These are phyloP conservation scores for Pestalotiopsis sp. DNA, from an alignment of 2,329 filamentous ascomycete species.

Conservation along the genomic window DNA sequence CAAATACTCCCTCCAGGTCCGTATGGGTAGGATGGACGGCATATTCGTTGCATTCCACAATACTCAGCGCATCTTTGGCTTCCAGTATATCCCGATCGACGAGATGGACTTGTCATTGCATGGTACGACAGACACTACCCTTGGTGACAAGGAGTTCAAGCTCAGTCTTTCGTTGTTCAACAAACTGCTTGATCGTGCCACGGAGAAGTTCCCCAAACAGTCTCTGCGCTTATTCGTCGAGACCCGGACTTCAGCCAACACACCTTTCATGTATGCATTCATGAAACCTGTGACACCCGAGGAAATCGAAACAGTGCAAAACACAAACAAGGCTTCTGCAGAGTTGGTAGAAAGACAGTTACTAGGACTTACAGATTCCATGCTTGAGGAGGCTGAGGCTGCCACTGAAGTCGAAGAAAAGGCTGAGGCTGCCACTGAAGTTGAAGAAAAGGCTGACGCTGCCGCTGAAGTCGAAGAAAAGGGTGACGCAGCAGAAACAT, in stretches of 20 bases:
- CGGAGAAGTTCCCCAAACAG: constrained; percentile 72
- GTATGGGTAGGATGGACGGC: constrained; percentile 97
- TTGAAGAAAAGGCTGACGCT: constrained; percentile 18
- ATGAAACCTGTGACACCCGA: constrained; percentile 79
- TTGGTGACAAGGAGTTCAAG: constrained; percentile 87
- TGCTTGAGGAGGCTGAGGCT: constrained; percentile 17
- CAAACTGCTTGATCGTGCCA: constrained; percentile 75
- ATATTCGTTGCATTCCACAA: constrained; percentile 98
- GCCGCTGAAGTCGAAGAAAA: constrained; percentile 28
- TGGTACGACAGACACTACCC: constrained; percentile 63
- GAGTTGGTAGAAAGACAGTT: constrained; percentile 70
- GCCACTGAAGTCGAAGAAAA: constrained; percentile 20
- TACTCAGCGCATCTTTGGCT: constrained; percentile 91
- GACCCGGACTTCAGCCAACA: constrained; percentile 58
- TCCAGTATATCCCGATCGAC: constrained; percentile 85
- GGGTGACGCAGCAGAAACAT: constrained; percentile 25
- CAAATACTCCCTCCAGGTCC: constrained; percentile 95
- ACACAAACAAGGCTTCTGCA: constrained; percentile 63
- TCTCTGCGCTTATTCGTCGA: constrained; percentile 84
- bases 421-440: constrained; percentile 19
- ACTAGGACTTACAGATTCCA: constrained; percentile 48
- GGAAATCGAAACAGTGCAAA: constrained; percentile 76
- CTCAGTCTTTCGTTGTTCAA: constrained; percentile 80
- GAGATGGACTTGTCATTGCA: constrained; percentile 95
- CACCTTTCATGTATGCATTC: constrained; percentile 84